Base-by-base conservation (phyloP, 768 basidiomycete genomes). In the Tulasnella sp. region DNA sequence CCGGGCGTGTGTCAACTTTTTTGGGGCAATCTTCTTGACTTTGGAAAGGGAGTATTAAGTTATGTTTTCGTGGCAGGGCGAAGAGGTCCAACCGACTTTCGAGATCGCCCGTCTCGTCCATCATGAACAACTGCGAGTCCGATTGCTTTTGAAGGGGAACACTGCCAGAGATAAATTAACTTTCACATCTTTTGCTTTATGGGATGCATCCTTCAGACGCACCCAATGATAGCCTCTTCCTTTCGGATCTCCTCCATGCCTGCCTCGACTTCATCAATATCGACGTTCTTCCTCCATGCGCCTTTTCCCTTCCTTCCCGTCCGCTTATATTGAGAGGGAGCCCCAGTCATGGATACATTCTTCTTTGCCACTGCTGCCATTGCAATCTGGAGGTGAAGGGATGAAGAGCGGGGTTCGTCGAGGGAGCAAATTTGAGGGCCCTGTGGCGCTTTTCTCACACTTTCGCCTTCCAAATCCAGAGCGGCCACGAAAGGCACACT, bases 231-330 rank as follows among this genome's bases (percentile, higher is more conserved):
- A 70, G 91, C 83, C 78, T 95, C 94, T 78, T 95, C 92, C n/a
- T 85, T 86, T 69, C 94, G 83, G 74, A 91, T 81, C 72, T 82
- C 85, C 79, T 95, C 94, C 75, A 95, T 77, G 2, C 87, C 88
- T 63, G 83, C 82, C 76, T 95, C 94, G 22, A 95, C 88, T 66
- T 88, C 88, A 32, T 87, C 86, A 66, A 96, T 85, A 78, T 96
- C 88, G 68, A 96, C 89, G 79, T 97, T 92, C 82, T 97, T 96
- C 78, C 95, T 81, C 95, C 95, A 96, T 63, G 94, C 88, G 71
- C 86, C 87, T 79, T 96, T 96, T n/a, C 94, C 92, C 79, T 94
- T 96, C 72, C 94, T 83, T 76, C 89, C 91, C 0, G 87, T 79
- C 79, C 95, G 94, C 14, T 77, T 75, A 22, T 77, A 75, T 72